Evolutionary conservation across 164 flowering plant species (phyloP), one percentile per base, ranked within the genome.

Genomic region (Sedum album): DNA sequence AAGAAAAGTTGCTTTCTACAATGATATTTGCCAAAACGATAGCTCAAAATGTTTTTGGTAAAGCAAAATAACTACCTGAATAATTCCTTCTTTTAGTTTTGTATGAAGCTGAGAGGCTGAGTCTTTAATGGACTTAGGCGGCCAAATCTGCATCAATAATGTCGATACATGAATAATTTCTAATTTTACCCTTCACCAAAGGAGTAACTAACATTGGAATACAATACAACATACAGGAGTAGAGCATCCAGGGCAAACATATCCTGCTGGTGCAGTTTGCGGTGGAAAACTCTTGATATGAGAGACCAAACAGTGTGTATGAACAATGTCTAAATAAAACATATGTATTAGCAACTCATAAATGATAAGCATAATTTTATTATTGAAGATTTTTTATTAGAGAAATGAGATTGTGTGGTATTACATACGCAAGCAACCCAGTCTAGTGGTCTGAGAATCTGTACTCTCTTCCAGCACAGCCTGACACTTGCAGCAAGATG

Each of bases 371-470:
- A 28, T 66, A 57, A 71, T 64, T 9, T 41, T 17, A 7, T 2
- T 5, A 14, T 30, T 7, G 38, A 17, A 0, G 5, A 51, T 21
- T n/a, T n/a, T 21, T 21, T n/a, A 51, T 55, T 1, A 9, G 31
- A 11, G 46, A 6, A 38, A 38, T 41, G 15, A 8, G 11, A 41
- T 41, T 38, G 41, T 0, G 60, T 55, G 31, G 28, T 65, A 79
- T 68, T 55, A 84, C 97, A 74, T 90, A 95, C 99, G 97, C 82
- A 92, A 81, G 88, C 99, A 95, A 72, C 99, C 97, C 86, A 95
- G 71, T 65, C 99, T 89, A 55, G 91, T 86, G 48, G 93, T 88
- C 72, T 84, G 87, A 77, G 79, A 60, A 65, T 85, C 86, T 36
- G 73, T 68, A 67, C 82, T 90, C 75, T 78, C 96, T 61, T 79